phyloP scores from a whole-genome alignment of 1,284 basidiomycete species.

The Meripilus lineatus region DNA sequence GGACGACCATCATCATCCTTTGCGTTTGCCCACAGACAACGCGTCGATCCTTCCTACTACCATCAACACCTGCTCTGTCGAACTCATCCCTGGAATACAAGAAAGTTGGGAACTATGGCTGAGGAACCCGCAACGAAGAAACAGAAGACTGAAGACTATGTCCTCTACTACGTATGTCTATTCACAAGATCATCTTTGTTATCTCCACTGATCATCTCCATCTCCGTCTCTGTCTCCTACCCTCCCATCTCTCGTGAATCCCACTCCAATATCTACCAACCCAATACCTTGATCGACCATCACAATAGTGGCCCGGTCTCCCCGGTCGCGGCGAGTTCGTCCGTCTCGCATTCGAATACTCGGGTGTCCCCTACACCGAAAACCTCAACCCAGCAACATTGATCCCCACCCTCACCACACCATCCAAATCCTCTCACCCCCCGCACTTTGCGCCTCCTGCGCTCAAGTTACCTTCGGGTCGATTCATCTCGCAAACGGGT shows the following conservation, averaged over 20 bases:
- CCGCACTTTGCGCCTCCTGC: conserved; percentile 36
- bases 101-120: not conserved
- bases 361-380: conserved; percentile 35
- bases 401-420: conserved; percentile 14
- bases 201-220: not conserved
- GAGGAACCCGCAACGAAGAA: conserved; percentile 17
- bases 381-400: conserved; percentile 15
- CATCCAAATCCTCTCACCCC: conserved; percentile 19
- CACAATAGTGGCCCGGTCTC: conserved; percentile 29
- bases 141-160: conserved; percentile 24
- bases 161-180: conserved; percentile 28
- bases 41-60: no score
- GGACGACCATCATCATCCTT: no score
- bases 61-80: no score
- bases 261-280: not conserved
- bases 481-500: conserved; percentile 34
- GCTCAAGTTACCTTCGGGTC: conserved; percentile 29
- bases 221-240: no score
- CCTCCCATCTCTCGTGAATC: not conserved
- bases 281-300: not conserved
- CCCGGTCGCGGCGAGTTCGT: conserved; percentile 45
- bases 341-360: conserved; percentile 40
- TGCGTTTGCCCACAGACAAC: no score
- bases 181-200: not conserved
- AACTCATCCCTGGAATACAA: no score